Percentiles rank a stretch among this genome's conserved stretches.
phyloP scores from a whole-genome alignment of 495 filamentous ascomycete genomes.

The Aspergillus heteromorphus region DNA sequence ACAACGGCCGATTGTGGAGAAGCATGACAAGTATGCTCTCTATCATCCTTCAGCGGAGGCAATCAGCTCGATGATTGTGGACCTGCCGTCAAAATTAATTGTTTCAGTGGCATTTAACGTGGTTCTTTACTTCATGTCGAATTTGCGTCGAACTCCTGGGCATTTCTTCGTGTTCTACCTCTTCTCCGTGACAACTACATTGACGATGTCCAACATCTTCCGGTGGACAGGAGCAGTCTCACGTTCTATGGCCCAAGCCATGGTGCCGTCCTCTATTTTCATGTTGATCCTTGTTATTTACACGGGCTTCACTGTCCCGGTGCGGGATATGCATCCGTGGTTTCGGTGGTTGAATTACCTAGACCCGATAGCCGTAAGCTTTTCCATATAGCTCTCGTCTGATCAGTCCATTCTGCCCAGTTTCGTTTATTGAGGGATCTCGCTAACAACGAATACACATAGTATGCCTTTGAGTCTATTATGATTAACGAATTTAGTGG shows the following conservation, averaged over 20 bases:
- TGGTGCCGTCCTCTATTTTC: conserved; percentile 76
- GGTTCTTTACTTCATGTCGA: conserved; percentile 80
- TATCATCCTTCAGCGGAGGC: conserved; percentile 90
- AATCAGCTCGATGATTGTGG: conserved; percentile 74
- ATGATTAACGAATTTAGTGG: conserved; percentile 86
- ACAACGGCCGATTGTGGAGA: conserved; percentile 89
- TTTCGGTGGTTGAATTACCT: conserved; percentile 85
- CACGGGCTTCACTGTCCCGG: conserved; percentile 84
- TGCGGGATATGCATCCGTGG: conserved; percentile 67
- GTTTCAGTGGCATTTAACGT: conserved; percentile 59
- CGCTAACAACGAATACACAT: not conserved
- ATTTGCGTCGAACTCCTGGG: conserved; percentile 68
- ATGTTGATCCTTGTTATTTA: conserved; percentile 82
- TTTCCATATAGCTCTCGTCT: too few species aligned
- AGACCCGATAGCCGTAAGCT: conserved; percentile 60
- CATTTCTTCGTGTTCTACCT: conserved; percentile 81
- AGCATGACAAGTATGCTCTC: conserved; percentile 83
- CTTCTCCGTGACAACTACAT: conserved; percentile 59
- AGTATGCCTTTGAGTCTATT: conserved; percentile 78
- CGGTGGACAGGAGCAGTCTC: conserved; percentile 77
- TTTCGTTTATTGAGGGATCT: not conserved
- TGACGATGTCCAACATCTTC: conserved; percentile 78
- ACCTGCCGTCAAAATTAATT: conserved; percentile 61
- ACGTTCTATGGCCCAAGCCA: conserved; percentile 72
- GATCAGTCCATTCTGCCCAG: not conserved